phyloP scores from a whole-genome alignment of 345 rosid genomes.

The Salix caprea region DNA sequence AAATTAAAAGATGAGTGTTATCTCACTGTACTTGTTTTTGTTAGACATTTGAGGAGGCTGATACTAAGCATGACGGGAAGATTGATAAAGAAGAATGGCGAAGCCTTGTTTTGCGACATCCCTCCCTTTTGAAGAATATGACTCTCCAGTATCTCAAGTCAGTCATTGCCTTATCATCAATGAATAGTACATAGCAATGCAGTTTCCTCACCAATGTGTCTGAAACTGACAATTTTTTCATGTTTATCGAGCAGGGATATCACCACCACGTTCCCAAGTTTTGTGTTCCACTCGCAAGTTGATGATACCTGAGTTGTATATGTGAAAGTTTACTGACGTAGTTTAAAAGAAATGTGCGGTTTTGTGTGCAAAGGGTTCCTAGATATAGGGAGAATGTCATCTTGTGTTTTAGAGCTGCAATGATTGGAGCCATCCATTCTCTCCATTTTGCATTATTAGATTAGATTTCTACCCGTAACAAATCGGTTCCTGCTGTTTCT shows the following conservation, averaged over 20 bases:
- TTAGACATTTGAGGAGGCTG: slow-evolving; percentile 99
- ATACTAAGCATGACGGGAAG: slow-evolving; percentile 93
- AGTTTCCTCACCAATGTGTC: background rate
- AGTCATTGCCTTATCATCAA: background rate
- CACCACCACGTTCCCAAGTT: slow-evolving; percentile 29
- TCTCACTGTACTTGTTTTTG: background rate
- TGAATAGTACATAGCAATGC: background rate
- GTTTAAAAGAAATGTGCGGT: background rate
- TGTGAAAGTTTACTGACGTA: background rate
- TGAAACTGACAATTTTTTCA: background rate
- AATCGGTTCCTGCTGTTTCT: background rate
- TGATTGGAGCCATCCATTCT: background rate
- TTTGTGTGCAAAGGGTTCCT: background rate
- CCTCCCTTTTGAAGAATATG: slow-evolving; percentile 77
- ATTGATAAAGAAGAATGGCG: slow-evolving; percentile 98
- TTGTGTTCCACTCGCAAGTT: slow-evolving; percentile 28
- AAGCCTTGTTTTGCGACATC: slow-evolving; percentile 84
- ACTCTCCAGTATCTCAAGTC: slow-evolving; percentile 22
- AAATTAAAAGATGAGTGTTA: background rate
- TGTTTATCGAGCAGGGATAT: slow-evolving; percentile 14
- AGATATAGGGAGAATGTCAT: background rate
- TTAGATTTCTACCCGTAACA: background rate
- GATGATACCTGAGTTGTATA: slow-evolving; percentile 18
- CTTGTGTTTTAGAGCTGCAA: background rate
- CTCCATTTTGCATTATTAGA: background rate